Evolutionary conservation across 495 filamentous ascomycete genomes (phyloP).

Genomic region (Podospora pseudoanserina): DNA sequence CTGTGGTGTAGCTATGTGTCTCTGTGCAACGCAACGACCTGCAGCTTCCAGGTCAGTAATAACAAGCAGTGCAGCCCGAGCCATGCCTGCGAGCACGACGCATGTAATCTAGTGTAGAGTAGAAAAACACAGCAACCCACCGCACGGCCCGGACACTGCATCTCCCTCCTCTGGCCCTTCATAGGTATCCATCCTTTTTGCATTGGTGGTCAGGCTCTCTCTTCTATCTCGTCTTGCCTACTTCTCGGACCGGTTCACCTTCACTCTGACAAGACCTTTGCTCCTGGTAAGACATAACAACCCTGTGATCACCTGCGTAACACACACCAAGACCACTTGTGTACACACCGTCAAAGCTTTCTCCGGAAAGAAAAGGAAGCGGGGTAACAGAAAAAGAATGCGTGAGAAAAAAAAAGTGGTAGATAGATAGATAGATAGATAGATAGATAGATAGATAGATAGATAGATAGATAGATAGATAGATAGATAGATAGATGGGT

Average conservation of each 20-base stretch:
- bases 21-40: constrained; percentile 17
- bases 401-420: background rate
- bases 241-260: background rate
- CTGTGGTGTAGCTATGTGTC: constrained; percentile 10
- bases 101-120: background rate
- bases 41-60: constrained; percentile 6
- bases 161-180: background rate
- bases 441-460: background rate
- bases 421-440: background rate
- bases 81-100: background rate
- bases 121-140: background rate
- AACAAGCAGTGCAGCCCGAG: constrained; percentile 1
- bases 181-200: background rate
- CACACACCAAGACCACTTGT: background rate
- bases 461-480: background rate
- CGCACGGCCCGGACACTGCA: background rate
- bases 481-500: background rate
- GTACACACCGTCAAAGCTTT: constrained; percentile 11
- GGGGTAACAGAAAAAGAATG: background rate
- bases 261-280: background rate
- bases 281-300: background rate
- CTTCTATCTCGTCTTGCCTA: background rate
- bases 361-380: background rate
- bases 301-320: background rate
- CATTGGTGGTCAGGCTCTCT: background rate